Evolutionary conservation across 1,139 yeast species (phyloP).

Genomic region (Yamadazyma triangularis): DNA sequence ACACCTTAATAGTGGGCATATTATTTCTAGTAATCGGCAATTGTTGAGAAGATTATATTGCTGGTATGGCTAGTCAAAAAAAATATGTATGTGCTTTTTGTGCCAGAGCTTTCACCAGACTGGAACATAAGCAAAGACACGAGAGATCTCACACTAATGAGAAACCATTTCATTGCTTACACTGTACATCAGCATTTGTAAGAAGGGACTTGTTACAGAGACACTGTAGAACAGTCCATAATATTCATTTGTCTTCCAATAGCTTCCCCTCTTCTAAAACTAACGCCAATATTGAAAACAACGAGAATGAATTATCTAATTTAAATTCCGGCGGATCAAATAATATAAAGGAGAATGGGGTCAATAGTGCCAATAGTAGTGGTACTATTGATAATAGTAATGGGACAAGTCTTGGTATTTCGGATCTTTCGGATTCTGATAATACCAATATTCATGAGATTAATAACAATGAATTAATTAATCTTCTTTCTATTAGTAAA

Average conservation of each 20-base stretch:
- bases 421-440: not conserved
- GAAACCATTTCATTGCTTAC: conserved; percentile 72
- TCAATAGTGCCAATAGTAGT: conserved; percentile 2
- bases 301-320: not conserved
- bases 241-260: conserved; percentile 16
- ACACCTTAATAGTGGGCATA: too few species aligned
- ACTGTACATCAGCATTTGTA: conserved; percentile 71
- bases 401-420: conserved; percentile 2
- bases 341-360: not conserved
- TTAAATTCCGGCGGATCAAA: not conserved
- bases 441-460: conserved; percentile 2
- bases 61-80: conserved; percentile 42
- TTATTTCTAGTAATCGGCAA: conserved; percentile 3
- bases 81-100: conserved; percentile 78
- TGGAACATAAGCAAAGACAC: conserved; percentile 79
- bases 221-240: conserved; percentile 76
- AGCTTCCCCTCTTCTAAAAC: conserved; percentile 1
- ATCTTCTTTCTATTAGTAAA: conserved; percentile 31
- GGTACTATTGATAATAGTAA: conserved; percentile 3
- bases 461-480: conserved; percentile 23
- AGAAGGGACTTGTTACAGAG: conserved; percentile 71
- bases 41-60: conserved; percentile 12
- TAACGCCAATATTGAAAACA: not conserved
- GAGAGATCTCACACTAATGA: conserved; percentile 83
- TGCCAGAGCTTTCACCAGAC: conserved; percentile 73